These are phyloP conservation scores for Pseudocercospora vitis DNA, from an alignment of 2,329 filamentous ascomycete genomes.

Conservation along the genomic window DNA sequence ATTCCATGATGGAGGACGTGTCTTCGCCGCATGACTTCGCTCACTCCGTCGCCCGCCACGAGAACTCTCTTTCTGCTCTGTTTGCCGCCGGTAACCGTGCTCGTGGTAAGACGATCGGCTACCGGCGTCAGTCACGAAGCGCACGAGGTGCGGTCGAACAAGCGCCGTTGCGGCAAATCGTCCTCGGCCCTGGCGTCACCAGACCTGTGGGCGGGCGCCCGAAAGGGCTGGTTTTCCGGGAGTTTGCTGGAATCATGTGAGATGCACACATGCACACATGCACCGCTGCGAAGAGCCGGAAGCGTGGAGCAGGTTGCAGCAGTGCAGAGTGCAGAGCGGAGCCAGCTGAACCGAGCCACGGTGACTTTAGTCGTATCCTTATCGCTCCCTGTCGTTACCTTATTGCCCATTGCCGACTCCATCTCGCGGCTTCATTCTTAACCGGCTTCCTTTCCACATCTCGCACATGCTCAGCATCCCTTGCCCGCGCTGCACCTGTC, in stretches of 20 bases:
- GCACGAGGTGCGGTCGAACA: conserved; percentile 4
- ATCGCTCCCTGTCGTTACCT: no score
- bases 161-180: neutral
- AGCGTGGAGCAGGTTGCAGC: conserved; percentile 3
- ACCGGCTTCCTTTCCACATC: neutral
- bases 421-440: neutral
- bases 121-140: neutral
- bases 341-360: neutral
- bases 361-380: neutral
- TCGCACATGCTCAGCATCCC: neutral
- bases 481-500: neutral
- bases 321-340: neutral
- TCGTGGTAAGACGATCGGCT: neutral
- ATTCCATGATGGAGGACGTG: neutral
- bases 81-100: neutral
- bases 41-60: no score
- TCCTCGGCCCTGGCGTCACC: neutral
- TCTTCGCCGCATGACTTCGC: conserved; percentile 3
- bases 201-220: conserved; percentile 1
- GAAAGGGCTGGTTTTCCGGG: neutral
- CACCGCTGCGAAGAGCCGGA: neutral
- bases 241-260: neutral
- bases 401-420: neutral
- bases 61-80: neutral
- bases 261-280: no score